phyloP scores from a whole-genome alignment of 176 grass and related monocot species.

The Leersia perrieri region DNA sequence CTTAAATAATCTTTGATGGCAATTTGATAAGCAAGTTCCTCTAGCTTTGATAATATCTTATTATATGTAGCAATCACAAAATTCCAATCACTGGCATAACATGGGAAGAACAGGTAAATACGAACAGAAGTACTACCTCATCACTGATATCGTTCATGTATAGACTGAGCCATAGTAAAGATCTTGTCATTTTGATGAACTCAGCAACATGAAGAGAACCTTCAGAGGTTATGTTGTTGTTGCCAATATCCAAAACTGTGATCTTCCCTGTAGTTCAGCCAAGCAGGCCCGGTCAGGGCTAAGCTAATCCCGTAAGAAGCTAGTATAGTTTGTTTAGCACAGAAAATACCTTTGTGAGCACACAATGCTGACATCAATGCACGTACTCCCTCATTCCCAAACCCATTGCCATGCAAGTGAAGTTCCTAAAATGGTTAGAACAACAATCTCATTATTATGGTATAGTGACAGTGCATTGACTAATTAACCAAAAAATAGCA shows the following conservation, averaged over 20 bases:
- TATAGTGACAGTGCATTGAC: slow-evolving; percentile 2
- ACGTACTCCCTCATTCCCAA: slow-evolving; percentile 80
- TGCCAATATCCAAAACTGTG: slow-evolving; percentile 88
- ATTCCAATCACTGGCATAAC: background rate
- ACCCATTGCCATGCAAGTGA: slow-evolving; percentile 93
- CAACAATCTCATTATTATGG: slow-evolving; percentile 7
- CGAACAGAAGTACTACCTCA: slow-evolving; percentile 49
- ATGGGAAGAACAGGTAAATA: slow-evolving; percentile 7
- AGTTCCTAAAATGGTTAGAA: slow-evolving; percentile 62
- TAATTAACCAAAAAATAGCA: slow-evolving; percentile 21
- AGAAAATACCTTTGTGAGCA: slow-evolving; percentile 68
- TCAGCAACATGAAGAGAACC: slow-evolving; percentile 74
- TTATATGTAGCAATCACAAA: slow-evolving; percentile 1
- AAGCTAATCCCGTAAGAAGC: slow-evolving; percentile 14
- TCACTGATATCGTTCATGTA: slow-evolving; percentile 96
- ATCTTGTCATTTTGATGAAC: slow-evolving; percentile 75
- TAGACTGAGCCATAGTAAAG: slow-evolving; percentile 88
- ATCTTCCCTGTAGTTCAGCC: slow-evolving; percentile 61
- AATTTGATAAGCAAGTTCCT: background rate
- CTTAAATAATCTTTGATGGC: background rate
- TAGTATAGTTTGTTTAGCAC: slow-evolving; percentile 31
- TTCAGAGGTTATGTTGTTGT: slow-evolving; percentile 80
- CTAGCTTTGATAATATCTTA: background rate
- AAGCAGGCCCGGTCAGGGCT: slow-evolving; percentile 26
- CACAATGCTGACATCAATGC: slow-evolving; percentile 66